Percentiles rank a stretch among this genome's conserved stretches.
Conservation (phyloP, 2,329 filamentous ascomycete species). For the Microsporum ferrugineum region DNA sequence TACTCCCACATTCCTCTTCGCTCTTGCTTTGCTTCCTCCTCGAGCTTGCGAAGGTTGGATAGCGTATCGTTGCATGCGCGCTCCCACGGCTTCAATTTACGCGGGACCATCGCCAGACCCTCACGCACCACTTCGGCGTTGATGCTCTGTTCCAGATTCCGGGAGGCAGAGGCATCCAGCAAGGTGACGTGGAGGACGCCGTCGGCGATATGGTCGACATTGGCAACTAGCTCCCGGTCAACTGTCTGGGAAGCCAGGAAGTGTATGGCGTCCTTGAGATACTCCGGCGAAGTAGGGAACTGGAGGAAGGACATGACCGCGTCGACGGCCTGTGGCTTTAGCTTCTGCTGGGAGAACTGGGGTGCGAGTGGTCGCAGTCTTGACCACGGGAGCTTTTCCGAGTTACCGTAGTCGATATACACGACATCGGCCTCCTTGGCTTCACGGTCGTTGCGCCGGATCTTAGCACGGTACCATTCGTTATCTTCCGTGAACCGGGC, state of each 20-base stretch:
- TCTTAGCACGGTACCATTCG: conserved; percentile 86
- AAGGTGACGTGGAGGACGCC: conserved; percentile 76
- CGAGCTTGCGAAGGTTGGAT: conserved; percentile 58
- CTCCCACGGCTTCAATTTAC: conserved; percentile 89
- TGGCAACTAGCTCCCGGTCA: conserved; percentile 69
- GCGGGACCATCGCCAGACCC: conserved; percentile 81
- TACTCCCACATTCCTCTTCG: conserved; percentile 96
- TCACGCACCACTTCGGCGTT: conserved; percentile 78
- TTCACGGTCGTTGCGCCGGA: conserved; percentile 85
- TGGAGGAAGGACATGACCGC: conserved; percentile 81
- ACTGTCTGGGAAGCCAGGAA: conserved; percentile 66
- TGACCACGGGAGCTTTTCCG: conserved; percentile 75
- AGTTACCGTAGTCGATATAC: conserved; percentile 95
- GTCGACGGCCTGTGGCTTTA: conserved; percentile 78
- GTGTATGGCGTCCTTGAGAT: conserved; percentile 65
- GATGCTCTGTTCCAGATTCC: conserved; percentile 62
- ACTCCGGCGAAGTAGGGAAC: conserved; percentile 70
- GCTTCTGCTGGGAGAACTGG: conserved; percentile 68
- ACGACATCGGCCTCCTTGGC: conserved; percentile 80
- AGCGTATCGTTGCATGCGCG: conserved; percentile 61
- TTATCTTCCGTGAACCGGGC: conserved; percentile 82
- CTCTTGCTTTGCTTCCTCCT: conserved; percentile 66
- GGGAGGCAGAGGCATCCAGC: conserved; percentile 59
- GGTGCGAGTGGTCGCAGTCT: conserved; percentile 66
- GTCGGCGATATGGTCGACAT: conserved; percentile 77